These are phyloP conservation scores for Moesziomyces sp. DNA, from an alignment of 1,284 basidiomycete genomes.

Conservation along the genomic window DNA sequence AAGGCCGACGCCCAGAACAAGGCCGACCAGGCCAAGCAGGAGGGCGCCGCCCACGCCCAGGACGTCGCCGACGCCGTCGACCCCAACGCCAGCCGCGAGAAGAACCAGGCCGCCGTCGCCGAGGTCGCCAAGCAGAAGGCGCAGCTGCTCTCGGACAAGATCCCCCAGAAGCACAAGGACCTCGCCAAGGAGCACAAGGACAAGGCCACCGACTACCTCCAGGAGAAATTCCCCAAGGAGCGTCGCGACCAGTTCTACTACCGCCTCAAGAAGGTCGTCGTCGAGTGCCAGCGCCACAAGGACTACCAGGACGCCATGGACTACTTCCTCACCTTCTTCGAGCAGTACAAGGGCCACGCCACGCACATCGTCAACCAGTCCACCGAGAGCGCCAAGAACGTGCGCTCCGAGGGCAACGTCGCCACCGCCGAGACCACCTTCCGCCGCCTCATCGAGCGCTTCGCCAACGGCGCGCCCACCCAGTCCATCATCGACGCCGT, in stretches of 20 bases:
- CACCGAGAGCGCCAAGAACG: constrained; percentile 70
- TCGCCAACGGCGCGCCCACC: constrained; percentile 78
- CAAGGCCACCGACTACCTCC: constrained; percentile 73
- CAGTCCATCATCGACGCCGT: constrained; percentile 79
- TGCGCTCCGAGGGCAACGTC: constrained; percentile 72
- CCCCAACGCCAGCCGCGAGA: constrained; percentile 65
- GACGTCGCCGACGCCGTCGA: constrained; percentile 56
- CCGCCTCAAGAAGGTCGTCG: constrained; percentile 84
- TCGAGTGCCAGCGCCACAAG: constrained; percentile 91
- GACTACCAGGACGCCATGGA: constrained; percentile 79
- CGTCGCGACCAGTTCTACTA: constrained; percentile 84
- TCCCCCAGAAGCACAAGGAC: constrained; percentile 65
- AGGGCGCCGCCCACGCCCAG: constrained; percentile 43
- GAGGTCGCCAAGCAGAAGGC: constrained; percentile 71
- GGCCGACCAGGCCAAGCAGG: constrained; percentile 52
- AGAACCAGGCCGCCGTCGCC: constrained; percentile 67
- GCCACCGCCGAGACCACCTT: constrained; percentile 58
- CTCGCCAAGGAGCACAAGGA: constrained; percentile 57
- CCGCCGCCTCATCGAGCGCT: constrained; percentile 81
- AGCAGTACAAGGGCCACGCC: constrained; percentile 79
- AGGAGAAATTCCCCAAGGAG: constrained; percentile 86
- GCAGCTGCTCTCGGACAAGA: constrained; percentile 62
- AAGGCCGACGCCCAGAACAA: constrained; percentile 42
- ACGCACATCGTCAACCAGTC: constrained; percentile 71
- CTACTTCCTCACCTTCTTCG: constrained; percentile 68